These are phyloP conservation scores for Pythium scleroteichum DNA, from an alignment of 352 stramenopile species.

Conservation along the genomic window DNA sequence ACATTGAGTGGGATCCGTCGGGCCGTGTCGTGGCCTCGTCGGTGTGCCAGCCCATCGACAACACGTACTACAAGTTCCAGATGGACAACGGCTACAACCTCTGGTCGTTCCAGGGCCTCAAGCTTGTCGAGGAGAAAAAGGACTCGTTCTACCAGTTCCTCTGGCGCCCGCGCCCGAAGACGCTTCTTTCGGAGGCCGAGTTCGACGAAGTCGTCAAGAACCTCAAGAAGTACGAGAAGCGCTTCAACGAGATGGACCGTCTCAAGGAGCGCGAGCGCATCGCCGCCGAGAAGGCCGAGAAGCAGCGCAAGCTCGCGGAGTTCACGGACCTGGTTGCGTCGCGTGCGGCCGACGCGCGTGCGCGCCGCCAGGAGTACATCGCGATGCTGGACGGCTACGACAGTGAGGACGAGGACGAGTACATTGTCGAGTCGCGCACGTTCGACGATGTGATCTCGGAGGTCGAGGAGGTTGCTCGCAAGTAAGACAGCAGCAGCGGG, in stretches of 20 bases:
- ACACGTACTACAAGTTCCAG: slow-evolving; percentile 96
- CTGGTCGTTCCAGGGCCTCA: slow-evolving; percentile 98
- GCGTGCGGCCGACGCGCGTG: slow-evolving; percentile 32
- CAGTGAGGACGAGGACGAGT: slow-evolving; percentile 82
- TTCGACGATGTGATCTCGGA: slow-evolving; percentile 72
- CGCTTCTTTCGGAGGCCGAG: slow-evolving; percentile 91
- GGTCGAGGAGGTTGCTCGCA: slow-evolving; percentile 72
- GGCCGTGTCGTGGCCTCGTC: slow-evolving; percentile 94
- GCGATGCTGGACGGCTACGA: slow-evolving; percentile 77
- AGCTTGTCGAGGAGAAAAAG: slow-evolving; percentile 94
- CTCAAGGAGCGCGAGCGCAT: slow-evolving; percentile 81
- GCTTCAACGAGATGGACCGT: slow-evolving; percentile 87
- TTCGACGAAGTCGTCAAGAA: slow-evolving; percentile 96
- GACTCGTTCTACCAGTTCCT: slow-evolving; percentile 96
- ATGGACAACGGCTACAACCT: slow-evolving; percentile 99
- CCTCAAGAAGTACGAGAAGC: slow-evolving; percentile 96
- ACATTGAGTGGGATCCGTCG: slow-evolving; percentile 97
- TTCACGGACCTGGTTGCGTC: slow-evolving; percentile 70
- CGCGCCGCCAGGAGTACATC: slow-evolving; percentile 61
- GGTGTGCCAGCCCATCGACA: slow-evolving; percentile 95
- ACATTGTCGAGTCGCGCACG: slow-evolving; percentile 77
- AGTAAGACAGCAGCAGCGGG: slow-evolving; percentile 31
- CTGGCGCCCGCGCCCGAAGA: slow-evolving; percentile 92
- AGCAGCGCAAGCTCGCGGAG: slow-evolving; percentile 65
- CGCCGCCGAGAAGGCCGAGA: slow-evolving; percentile 63